These are phyloP conservation scores for Isoetes taiwanensis DNA, from an alignment of 75 land plant species.

Conservation along the genomic window DNA sequence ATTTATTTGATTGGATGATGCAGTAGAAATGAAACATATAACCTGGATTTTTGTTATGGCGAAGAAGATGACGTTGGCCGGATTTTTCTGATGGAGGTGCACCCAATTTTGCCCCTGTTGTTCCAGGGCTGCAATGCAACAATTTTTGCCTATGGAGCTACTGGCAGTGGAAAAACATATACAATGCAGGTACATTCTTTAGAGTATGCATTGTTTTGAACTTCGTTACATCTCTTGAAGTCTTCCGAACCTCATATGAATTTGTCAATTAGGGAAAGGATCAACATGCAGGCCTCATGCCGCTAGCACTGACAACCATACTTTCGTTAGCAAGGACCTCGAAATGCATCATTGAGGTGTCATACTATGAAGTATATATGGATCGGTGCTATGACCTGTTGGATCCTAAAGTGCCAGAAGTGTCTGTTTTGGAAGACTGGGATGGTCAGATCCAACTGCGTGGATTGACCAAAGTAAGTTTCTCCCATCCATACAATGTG, in stretches of 20 bases:
- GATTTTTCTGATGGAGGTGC: constrained; percentile 56
- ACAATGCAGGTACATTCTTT: constrained; percentile 89
- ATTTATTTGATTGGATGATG: not conserved
- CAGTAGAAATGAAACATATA: constrained; percentile 39
- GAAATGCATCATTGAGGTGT: constrained; percentile 35
- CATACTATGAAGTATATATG: constrained; percentile 84
- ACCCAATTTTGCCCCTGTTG: constrained; percentile 49
- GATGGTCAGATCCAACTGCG: constrained; percentile 60
- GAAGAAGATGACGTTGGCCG: constrained; percentile 27
- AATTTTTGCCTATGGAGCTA: constrained; percentile 81
- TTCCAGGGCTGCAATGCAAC: constrained; percentile 65
- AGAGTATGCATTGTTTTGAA: too few species aligned
- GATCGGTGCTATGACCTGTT: constrained; percentile 84
- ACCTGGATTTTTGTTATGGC: constrained; percentile 64
- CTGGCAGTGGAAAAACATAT: constrained; percentile 86
- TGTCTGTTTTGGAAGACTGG: constrained; percentile 51
- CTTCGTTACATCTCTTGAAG: too few species aligned
- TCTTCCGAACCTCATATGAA: too few species aligned
- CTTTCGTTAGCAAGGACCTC: constrained; percentile 29
- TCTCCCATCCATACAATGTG: too few species aligned
- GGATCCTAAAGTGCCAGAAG: constrained; percentile 50
- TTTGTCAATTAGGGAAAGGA: constrained; percentile 78
- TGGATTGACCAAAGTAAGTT: constrained; percentile 49
- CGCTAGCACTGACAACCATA: constrained; percentile 45
- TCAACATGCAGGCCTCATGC: constrained; percentile 60